Evolutionary conservation across 192 early-diverging fungal genomes (phyloP).

Genomic region (Gryganskiella cystojenkinii): DNA sequence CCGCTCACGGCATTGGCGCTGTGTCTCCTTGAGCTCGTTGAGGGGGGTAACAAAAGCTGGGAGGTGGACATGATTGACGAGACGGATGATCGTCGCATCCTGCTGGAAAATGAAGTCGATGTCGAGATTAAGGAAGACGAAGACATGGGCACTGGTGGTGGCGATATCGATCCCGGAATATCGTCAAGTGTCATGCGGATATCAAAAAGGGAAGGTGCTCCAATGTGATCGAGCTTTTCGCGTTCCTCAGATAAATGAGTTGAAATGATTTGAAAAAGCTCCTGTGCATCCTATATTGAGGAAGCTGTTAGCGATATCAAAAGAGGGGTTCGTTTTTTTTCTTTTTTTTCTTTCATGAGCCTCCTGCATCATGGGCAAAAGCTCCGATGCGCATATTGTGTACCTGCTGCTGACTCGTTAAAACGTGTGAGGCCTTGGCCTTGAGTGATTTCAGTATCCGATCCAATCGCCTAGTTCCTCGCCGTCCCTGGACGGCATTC

Average conservation of each 20-base stretch:
- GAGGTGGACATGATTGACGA: slow-evolving; percentile 32
- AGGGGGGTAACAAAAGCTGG: slow-evolving; percentile 6
- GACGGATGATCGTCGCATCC: not conserved
- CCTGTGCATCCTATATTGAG: slow-evolving; percentile 63
- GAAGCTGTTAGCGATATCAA: not conserved
- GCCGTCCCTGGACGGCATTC: slow-evolving; percentile 28
- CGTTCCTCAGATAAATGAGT: slow-evolving; percentile 41
- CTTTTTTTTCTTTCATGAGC: not conserved
- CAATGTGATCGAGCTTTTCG: slow-evolving; percentile 31
- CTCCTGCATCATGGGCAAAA: not conserved
- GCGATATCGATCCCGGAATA: slow-evolving; percentile 6
- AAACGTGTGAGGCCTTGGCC: slow-evolving; percentile 61
- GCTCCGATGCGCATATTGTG: not conserved
- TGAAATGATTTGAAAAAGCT: slow-evolving; percentile 68
- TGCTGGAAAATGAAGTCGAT: not conserved
- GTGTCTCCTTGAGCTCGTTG: not conserved
- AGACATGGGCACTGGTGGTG: not conserved
- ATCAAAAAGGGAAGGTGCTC: slow-evolving; percentile 22
- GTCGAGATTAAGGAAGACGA: not conserved
- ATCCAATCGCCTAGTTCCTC: slow-evolving; percentile 53
- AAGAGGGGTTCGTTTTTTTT: not conserved
- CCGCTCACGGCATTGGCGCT: too few species aligned
- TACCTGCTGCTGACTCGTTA: slow-evolving; percentile 65
- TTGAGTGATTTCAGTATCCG: slow-evolving; percentile 59
- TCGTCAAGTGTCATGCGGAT: slow-evolving; percentile 25